Base-by-base conservation (phyloP, 2,329 filamentous ascomycete species). In the Aureobasidium mangrovei region DNA sequence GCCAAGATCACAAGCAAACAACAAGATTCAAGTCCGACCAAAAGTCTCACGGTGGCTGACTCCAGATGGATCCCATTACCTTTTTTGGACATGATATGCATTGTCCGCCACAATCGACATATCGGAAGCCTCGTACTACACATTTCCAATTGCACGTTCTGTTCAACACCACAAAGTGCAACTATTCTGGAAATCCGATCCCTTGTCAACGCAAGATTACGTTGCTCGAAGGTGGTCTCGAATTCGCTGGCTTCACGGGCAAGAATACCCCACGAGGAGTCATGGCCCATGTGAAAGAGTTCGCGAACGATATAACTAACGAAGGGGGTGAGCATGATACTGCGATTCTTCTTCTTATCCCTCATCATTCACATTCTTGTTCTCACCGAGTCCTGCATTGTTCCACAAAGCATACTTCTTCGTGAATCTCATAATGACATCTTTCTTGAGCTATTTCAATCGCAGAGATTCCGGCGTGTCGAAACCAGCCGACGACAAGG, bases 381-480 rank as follows among this genome's bases (percentile, higher is more conserved):
- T 44, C 29, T 26, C 26, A 27, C n/a, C n/a, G 7, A 7, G 7
- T 8, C 39, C 26, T 18, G n/a, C n/a, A 18, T 42, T 18, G 7
- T 18, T 27, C 39, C 39, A 18, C 18, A 18, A 18, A 18, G 18
- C 39, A 18, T 42, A 7, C 7, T 33, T n/a, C 35, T 33, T 18
- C n/a, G 42, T 26, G 24, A 46, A n/a, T 38, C n/a, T 41, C 35
- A 47, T 42, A 46, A 54, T 54, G 52, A 35, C 51, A 18, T 54
- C 52, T 38, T 54, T 54, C 38, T 28, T 54, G 12, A 54, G 43
- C 42, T 54, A 54, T 35, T 54, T 54, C 52, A 54, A 47, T 38
- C 52, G 52, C 52, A 54, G 40, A 46, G 52, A 54, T 36, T 44
- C 38, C 42, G 52, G 52, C n/a, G 29, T 5, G 9, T 29, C 52